phyloP scores from a whole-genome alignment of 1,284 basidiomycete species.

The Irpex lacteus region DNA sequence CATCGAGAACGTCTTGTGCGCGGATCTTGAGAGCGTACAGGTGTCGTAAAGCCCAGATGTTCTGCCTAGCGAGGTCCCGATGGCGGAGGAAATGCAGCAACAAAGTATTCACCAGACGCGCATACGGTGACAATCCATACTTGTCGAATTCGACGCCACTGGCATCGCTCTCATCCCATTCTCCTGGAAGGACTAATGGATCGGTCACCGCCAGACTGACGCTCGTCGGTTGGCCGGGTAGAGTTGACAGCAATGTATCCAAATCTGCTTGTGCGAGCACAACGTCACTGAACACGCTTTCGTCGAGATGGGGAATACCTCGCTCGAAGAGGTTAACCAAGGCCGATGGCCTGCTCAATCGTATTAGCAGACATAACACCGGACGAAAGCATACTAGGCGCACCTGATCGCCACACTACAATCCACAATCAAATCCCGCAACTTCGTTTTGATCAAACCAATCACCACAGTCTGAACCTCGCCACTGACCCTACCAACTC shows the following conservation, averaged over 20 bases:
- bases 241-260: constrained; percentile 42
- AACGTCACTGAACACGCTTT: constrained; percentile 43
- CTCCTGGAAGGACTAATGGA: constrained; percentile 50
- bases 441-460: constrained; percentile 36
- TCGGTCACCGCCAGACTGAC: constrained; percentile 63
- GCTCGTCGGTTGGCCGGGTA: constrained; percentile 50
- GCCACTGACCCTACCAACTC: constrained; percentile 15
- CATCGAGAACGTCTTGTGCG: constrained; percentile 51
- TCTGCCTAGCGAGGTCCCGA: constrained; percentile 54
- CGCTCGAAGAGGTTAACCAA: constrained; percentile 13
- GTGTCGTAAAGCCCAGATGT: constrained; percentile 65
- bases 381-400: background rate
- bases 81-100: constrained; percentile 61
- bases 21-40: constrained; percentile 57
- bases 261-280: constrained; percentile 51
- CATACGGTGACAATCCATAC: constrained; percentile 58
- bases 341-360: constrained; percentile 3
- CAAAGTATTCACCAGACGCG: constrained; percentile 61
- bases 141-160: constrained; percentile 35
- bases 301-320: background rate
- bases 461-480: constrained; percentile 26
- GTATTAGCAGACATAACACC: background rate
- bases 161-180: constrained; percentile 22
- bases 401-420: constrained; percentile 19
- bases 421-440: constrained; percentile 43